These are phyloP conservation scores for Fraxinus paxiana DNA, from an alignment of 305 asterid genomes.

Conservation along the genomic window DNA sequence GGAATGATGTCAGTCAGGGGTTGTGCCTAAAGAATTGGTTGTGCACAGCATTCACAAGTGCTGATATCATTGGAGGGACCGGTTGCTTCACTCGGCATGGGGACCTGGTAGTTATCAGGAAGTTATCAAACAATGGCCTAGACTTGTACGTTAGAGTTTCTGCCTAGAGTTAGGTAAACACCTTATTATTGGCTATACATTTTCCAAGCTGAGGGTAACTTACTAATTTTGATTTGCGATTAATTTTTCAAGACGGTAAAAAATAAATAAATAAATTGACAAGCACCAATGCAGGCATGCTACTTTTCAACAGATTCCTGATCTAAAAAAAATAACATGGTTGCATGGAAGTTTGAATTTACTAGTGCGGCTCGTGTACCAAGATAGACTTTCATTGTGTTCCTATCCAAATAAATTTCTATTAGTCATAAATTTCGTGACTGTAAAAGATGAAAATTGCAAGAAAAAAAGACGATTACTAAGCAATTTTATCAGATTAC, in stretches of 20 bases:
- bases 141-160: constrained; percentile 32
- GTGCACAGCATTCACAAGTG: constrained; percentile 19
- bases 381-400: no score
- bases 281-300: neutral
- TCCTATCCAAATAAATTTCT: no score
- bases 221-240: neutral
- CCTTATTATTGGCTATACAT: neutral
- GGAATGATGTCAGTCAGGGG: neutral
- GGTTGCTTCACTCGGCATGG: constrained; percentile 29
- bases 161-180: constrained; percentile 29
- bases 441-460: no score
- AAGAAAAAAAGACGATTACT: no score
- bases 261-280: no score
- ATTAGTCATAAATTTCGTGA: no score
- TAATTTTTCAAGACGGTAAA: neutral
- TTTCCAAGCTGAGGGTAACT: neutral
- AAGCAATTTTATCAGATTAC: no score
- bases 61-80: constrained; percentile 13
- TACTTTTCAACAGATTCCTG: no score
- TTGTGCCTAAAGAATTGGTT: constrained; percentile 14
- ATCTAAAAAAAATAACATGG: no score
- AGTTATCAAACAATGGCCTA: constrained; percentile 31
- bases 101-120: constrained; percentile 22
- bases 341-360: no score
- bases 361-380: no score